Evolutionary conservation across 208 protist species (phyloP).

Genomic region (Naegleria lovaniensis): DNA sequence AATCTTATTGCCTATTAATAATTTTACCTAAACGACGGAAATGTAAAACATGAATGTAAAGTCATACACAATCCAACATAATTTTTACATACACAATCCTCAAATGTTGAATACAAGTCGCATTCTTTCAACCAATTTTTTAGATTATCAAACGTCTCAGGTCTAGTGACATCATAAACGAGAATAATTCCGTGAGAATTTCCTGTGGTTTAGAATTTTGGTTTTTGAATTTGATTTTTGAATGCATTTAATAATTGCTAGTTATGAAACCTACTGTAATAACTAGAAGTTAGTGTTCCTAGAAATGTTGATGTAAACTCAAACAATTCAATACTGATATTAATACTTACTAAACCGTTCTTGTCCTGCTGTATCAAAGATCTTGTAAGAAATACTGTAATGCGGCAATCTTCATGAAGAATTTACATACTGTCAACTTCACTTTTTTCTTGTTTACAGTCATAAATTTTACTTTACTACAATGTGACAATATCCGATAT

Average conservation of each 20-base stretch:
- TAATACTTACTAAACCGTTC: neutral
- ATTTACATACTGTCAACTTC: conserved; percentile 16
- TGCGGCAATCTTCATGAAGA: too few relatives aligned
- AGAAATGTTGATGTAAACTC: neutral
- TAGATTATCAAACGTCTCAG: conserved; percentile 60
- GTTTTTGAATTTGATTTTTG: conserved; percentile 43
- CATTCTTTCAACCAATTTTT: conserved; percentile 66
- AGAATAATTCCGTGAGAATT: conserved; percentile 68
- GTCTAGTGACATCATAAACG: conserved; percentile 75
- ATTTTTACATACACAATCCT: conserved; percentile 35
- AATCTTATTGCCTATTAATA: conserved; percentile 75
- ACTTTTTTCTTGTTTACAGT: neutral
- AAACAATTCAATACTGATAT: neutral
- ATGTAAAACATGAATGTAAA: too few relatives aligned
- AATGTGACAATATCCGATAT: neutral
- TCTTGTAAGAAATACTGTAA: neutral
- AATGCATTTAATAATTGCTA: neutral
- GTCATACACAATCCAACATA: too few relatives aligned
- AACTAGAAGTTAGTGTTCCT: neutral
- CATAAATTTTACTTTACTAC: conserved; percentile 20
- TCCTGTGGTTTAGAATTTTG: conserved; percentile 68
- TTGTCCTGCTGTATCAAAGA: neutral
- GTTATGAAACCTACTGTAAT: neutral
- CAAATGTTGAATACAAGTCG: conserved; percentile 53
- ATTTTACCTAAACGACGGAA: conserved; percentile 35